phyloP scores from a whole-genome alignment of 768 basidiomycete genomes.

The Hypholoma fasciculare region DNA sequence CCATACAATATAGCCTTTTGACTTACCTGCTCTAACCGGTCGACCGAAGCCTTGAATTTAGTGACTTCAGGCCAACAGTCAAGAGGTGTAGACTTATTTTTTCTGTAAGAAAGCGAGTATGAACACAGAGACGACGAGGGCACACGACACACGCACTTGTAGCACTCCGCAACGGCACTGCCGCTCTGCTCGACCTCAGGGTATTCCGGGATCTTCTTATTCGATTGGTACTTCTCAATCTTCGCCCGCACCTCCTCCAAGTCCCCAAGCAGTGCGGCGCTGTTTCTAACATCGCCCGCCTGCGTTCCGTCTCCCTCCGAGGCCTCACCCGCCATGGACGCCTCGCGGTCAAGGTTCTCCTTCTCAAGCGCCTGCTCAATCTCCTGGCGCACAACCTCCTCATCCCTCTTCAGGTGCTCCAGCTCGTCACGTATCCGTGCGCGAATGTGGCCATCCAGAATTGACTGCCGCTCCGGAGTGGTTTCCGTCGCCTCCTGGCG shows the following conservation, averaged over 20 bases:
- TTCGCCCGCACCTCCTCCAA: slow-evolving; percentile 72
- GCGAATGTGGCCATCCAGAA: slow-evolving; percentile 73
- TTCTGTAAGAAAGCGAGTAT: slow-evolving; percentile 37
- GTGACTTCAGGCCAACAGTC: slow-evolving; percentile 77
- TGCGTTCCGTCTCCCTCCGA: slow-evolving; percentile 34
- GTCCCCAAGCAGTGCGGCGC: slow-evolving; percentile 67
- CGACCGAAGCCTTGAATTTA: slow-evolving; percentile 69
- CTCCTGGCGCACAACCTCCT: slow-evolving; percentile 66
- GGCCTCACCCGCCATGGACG: slow-evolving; percentile 45
- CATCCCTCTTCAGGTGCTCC: slow-evolving; percentile 62
- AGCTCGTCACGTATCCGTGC: slow-evolving; percentile 72
- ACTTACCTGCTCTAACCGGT: slow-evolving; percentile 66
- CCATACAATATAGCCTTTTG: neutral
- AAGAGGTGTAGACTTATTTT: slow-evolving; percentile 50
- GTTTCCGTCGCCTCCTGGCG: slow-evolving; percentile 57
- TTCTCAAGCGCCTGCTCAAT: slow-evolving; percentile 81
- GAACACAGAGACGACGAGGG: slow-evolving; percentile 1
- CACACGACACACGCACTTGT: slow-evolving; percentile 50
- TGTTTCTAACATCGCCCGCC: slow-evolving; percentile 52
- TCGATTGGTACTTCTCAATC: slow-evolving; percentile 67
- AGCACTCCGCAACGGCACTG: slow-evolving; percentile 71
- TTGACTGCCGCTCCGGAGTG: slow-evolving; percentile 67
- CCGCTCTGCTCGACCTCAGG: slow-evolving; percentile 57
- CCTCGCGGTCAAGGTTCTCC: slow-evolving; percentile 84
- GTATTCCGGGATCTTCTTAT: slow-evolving; percentile 53